Evolutionary conservation across 208 protist species (phyloP).

Genomic region (Polymyxa betae): DNA sequence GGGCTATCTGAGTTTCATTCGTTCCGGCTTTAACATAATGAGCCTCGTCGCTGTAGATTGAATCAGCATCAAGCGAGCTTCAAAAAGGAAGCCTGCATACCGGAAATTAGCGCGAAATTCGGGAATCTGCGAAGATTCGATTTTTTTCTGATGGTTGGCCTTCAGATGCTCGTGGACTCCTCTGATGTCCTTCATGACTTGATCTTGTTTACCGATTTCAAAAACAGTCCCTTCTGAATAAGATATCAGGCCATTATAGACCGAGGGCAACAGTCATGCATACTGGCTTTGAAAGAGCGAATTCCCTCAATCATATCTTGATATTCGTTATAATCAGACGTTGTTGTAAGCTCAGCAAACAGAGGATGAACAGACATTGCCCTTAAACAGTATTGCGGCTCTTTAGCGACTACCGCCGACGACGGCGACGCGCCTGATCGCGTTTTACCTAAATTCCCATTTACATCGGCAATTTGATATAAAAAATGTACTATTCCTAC

Average conservation of each 20-base stretch:
- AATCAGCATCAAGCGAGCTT: neutral
- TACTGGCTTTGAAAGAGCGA: neutral
- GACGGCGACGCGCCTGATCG: slow-evolving; percentile 40
- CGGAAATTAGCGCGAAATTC: neutral
- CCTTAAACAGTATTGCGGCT: neutral
- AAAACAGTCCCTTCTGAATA: slow-evolving; percentile 45
- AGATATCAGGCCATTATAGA: neutral
- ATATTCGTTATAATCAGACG: neutral
- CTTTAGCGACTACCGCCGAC: slow-evolving; percentile 40
- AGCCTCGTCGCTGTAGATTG: neutral
- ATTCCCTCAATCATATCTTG: neutral
- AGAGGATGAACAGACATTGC: neutral
- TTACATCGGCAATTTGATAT: slow-evolving; percentile 44
- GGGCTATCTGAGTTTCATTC: neutral
- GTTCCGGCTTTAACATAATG: neutral
- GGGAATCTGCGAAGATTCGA: neutral
- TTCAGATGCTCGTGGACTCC: neutral
- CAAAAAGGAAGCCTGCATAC: neutral
- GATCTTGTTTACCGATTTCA: slow-evolving; percentile 48
- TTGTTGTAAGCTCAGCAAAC: neutral
- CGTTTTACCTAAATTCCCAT: slow-evolving; percentile 54
- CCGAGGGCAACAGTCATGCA: neutral
- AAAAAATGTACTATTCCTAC: slow-evolving; percentile 34
- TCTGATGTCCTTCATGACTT: slow-evolving; percentile 12
- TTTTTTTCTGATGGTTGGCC: neutral